These are phyloP conservation scores for Combretum micranthum DNA, from an alignment of 345 rosid species.

Conservation along the genomic window DNA sequence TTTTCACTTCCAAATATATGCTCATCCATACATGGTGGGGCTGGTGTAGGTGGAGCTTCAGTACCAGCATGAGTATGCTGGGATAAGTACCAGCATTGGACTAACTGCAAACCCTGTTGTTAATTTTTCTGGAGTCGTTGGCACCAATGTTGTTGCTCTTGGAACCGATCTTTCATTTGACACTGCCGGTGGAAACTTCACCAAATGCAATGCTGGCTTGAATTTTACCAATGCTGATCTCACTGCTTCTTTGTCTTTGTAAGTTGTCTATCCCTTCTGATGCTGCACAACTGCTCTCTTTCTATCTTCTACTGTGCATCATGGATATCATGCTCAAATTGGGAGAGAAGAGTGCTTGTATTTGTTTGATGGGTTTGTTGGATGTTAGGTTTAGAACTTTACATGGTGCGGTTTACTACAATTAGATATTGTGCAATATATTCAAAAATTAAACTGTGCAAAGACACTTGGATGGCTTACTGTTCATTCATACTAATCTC, in stretches of 20 bases:
- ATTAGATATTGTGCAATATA: too few species aligned
- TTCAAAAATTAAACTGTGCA: too few species aligned
- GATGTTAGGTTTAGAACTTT: too few species aligned
- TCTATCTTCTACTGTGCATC: not conserved
- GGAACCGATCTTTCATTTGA: conserved; percentile 93
- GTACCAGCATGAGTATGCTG: conserved; percentile 86
- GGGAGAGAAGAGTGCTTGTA: too few species aligned
- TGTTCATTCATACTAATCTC: too few species aligned
- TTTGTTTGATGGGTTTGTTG: too few species aligned
- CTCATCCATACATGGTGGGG: conserved; percentile 5
- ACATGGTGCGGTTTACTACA: too few species aligned
- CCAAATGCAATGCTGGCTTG: conserved; percentile 69
- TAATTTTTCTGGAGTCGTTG: conserved; percentile 88
- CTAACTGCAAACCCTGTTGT: conserved; percentile 74
- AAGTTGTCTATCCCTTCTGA: conserved; percentile 24
- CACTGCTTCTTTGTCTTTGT: conserved; percentile 73
- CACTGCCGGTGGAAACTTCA: conserved; percentile 66
- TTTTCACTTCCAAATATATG: not conserved
- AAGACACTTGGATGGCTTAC: too few species aligned
- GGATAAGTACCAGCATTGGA: conserved; percentile 78
- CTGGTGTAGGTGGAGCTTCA: conserved; percentile 73
- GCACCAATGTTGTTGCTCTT: conserved; percentile 44
- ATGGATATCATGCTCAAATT: not conserved
- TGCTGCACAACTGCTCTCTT: not conserved
- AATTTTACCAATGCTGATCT: conserved; percentile 62